Base-by-base conservation (phyloP, 1,139 yeast species). In the Suhomyces choctaworum region DNA sequence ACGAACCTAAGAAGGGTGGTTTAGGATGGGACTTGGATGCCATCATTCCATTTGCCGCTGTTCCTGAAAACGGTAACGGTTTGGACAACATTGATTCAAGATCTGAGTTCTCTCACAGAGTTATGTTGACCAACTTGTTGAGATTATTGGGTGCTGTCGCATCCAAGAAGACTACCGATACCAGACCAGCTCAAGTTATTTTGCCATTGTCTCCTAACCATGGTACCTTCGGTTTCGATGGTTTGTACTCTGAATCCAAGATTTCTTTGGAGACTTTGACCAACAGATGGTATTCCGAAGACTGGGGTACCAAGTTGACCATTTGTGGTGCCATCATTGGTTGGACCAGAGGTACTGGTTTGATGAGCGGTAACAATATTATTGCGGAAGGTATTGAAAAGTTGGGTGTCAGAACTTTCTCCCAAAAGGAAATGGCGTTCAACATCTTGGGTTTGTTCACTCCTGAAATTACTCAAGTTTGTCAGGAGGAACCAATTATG, bases 311-410 rank as follows among this genome's bases (percentile, higher is more conserved):
- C 50, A 94, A 87, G 73, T 82, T 92, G 68, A 92, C 97, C 45
- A 75, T 92, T 46, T 90, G 97, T 67, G 98, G 98, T 75, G 97
- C 97, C 36, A 79, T 92, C 49, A 92, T 92, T 65, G 98, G 98
- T 61, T 92, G 98, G 98, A 92, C 98, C 46, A 88, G 98, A 78
- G 98, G 98, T 67, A 92, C 98, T 45, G 98, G 98, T 60, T 82
- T 92, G 60, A 92, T 92, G 98, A 77, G 90, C 57, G 97, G 84
- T 53, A 92, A 92, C 76, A 92, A 92, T 72, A 84, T 89, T 60
- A 88, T 92, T 63, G 97, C 98, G 42, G 97, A 90, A 70, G 97
- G 97, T 52, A 87, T 92, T 60, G 98, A 92, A 70, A 81, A 81
- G 61, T 73, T 85, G 48, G 97, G 98, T 56, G 97, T 92, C 37